Evolutionary conservation across 345 rosid species (phyloP).

Genomic region (Cardamine occulta): DNA sequence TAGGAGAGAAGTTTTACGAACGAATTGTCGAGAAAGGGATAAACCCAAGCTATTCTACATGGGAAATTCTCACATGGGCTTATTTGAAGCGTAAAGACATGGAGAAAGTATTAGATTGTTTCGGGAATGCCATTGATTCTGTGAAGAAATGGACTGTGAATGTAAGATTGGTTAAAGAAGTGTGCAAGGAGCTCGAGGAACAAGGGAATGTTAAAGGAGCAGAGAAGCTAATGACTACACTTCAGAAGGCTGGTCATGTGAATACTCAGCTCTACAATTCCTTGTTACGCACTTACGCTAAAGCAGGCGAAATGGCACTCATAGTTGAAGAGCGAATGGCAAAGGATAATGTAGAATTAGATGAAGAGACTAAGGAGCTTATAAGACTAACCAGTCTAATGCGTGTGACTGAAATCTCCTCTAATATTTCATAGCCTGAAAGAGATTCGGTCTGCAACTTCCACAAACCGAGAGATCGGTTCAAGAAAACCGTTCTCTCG

Average conservation of each 20-base stretch:
- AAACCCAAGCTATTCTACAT: constrained; percentile 71
- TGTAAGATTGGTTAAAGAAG: constrained; percentile 52
- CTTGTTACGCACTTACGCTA: constrained; percentile 68
- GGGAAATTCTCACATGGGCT: constrained; percentile 85
- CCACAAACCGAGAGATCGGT: constrained; percentile 2
- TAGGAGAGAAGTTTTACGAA: constrained; percentile 59
- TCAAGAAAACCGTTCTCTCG: background rate
- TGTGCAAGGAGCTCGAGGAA: constrained; percentile 61
- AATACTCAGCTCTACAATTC: constrained; percentile 70
- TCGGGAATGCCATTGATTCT: constrained; percentile 65
- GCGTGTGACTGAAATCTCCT: constrained; percentile 64
- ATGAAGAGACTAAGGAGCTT: constrained; percentile 71
- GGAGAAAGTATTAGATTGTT: constrained; percentile 62
- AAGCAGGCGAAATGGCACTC: constrained; percentile 81
- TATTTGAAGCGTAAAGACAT: constrained; percentile 55
- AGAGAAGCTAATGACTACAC: constrained; percentile 64
- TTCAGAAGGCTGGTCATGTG: constrained; percentile 66
- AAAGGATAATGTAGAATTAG: constrained; percentile 60
- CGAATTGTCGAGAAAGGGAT: constrained; percentile 57
- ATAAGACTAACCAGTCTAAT: constrained; percentile 62
- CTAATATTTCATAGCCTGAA: constrained; percentile 38
- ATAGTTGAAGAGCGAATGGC: constrained; percentile 74
- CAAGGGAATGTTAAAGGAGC: constrained; percentile 62
- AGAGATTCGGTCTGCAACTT: constrained; percentile 1
- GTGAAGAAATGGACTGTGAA: constrained; percentile 75